A percentile compares a stretch with the other conserved stretches of the same genome.
phyloP scores from a whole-genome alignment of 305 asterid genomes.

The Fraxinus sp. region DNA sequence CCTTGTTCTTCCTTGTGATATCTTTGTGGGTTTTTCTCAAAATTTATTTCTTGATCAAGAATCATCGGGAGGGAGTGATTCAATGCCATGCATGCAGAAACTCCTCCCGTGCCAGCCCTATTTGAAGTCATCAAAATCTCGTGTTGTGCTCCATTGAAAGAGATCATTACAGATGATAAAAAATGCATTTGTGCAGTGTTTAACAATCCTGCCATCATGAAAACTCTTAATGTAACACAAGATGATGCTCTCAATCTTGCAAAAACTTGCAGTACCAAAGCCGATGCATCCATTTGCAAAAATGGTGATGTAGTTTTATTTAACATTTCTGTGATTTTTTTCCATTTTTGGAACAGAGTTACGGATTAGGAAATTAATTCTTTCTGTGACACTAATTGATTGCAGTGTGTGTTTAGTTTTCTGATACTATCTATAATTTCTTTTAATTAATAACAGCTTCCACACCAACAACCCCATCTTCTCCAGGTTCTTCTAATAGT shows the following conservation, averaged over 20 bases:
- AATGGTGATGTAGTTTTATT: neutral
- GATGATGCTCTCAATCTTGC: constrained; percentile 35
- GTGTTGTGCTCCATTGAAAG: constrained; percentile 45
- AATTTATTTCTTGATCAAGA: neutral
- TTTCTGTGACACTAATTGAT: neutral
- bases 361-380: neutral
- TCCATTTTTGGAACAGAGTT: neutral
- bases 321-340: neutral
- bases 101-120: constrained; percentile 42
- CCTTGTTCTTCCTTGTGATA: constrained; percentile 15
- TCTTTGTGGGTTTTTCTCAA: constrained; percentile 17
- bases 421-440: neutral
- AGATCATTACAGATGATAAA: constrained; percentile 26
- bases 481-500: constrained; percentile 22
- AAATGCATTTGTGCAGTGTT: constrained; percentile 45
- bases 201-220: constrained; percentile 23
- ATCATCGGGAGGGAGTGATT: neutral
- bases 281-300: constrained; percentile 32
- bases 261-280: constrained; percentile 38
- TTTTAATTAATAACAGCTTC: neutral
- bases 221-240: constrained; percentile 34
- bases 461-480: neutral
- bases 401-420: neutral
- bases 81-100: constrained; percentile 36
- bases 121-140: constrained; percentile 23